Evolutionary conservation across 2,329 filamentous ascomycete species (phyloP).

Genomic region (Lachnellula subtilissima): DNA sequence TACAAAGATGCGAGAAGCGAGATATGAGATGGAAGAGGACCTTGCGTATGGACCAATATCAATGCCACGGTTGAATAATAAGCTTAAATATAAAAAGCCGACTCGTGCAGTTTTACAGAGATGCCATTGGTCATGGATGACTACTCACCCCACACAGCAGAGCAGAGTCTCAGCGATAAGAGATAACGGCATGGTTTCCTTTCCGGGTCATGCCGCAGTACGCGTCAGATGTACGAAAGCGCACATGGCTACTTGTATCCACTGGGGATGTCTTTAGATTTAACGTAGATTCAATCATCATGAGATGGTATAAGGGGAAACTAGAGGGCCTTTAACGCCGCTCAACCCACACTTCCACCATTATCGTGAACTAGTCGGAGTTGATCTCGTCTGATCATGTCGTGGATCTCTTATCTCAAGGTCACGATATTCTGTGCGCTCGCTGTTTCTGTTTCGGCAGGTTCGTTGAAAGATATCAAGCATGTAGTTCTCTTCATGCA

Average conservation of each 20-base stretch:
- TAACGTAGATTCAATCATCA: not conserved
- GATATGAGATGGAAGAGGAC: no score
- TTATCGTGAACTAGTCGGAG: not conserved
- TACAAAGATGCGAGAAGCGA: no score
- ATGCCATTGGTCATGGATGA: not conserved
- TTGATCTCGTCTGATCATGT: not conserved
- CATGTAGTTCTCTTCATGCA: slow-evolving; percentile 57
- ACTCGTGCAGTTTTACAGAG: no score
- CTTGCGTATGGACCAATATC: no score
- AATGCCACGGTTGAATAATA: no score
- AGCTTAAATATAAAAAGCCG: no score
- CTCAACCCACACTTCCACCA: not conserved
- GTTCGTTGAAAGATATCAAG: slow-evolving; percentile 44
- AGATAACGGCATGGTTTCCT: no score
- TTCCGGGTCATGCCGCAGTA: not conserved
- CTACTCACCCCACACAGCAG: not conserved
- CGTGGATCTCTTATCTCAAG: not conserved
- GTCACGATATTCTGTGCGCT: not conserved
- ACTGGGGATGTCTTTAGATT: not conserved
- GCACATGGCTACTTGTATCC: not conserved
- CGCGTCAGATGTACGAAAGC: no score
- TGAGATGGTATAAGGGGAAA: not conserved
- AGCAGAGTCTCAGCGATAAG: not conserved
- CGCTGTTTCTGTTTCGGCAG: slow-evolving; percentile 20
- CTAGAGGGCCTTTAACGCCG: not conserved